Conservation (phyloP, 1,284 basidiomycete species). For the Hemileccinum hortonii region DNA sequence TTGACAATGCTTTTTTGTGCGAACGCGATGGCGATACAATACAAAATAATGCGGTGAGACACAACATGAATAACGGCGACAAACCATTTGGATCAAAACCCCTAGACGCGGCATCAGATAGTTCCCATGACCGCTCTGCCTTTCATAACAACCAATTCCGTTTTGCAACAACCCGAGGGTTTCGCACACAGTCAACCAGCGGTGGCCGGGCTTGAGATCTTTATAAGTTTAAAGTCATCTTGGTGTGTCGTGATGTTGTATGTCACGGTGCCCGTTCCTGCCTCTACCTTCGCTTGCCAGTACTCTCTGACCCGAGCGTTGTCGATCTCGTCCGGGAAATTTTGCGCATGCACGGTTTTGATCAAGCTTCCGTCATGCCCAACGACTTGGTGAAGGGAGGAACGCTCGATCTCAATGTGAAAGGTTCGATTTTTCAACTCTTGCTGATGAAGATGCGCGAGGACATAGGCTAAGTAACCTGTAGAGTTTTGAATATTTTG, state of each 20-base stretch:
- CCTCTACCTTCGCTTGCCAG: slow-evolving; percentile 17
- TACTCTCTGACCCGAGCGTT: slow-evolving; percentile 16
- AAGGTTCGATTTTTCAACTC: slow-evolving; percentile 28
- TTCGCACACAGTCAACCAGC: slow-evolving; percentile 19
- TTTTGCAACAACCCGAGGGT: slow-evolving; percentile 15
- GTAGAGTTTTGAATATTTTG: neutral
- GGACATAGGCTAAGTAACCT: slow-evolving; percentile 33
- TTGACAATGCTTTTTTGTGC: neutral
- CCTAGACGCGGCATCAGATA: neutral
- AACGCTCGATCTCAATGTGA: slow-evolving; percentile 34
- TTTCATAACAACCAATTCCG: too few relatives aligned
- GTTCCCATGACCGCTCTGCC: neutral
- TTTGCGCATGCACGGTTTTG: slow-evolving; percentile 3
- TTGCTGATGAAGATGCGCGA: slow-evolving; percentile 25
- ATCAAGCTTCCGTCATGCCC: slow-evolving; percentile 10
- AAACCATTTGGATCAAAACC: neutral
- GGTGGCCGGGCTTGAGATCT: slow-evolving; percentile 15
- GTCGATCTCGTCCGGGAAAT: slow-evolving; percentile 17
- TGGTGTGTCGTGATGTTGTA: slow-evolving; percentile 10
- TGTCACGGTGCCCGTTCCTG: slow-evolving; percentile 11
- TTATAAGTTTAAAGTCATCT: slow-evolving; percentile 15
- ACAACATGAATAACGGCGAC: neutral
- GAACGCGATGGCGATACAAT: too few relatives aligned
- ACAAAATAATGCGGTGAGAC: neutral
- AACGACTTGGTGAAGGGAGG: slow-evolving; percentile 9